Evolutionary conservation across 768 basidiomycete genomes (phyloP), one percentile per base, ranked within the genome.

Genomic region (Leucosporidium yakuticum): DNA sequence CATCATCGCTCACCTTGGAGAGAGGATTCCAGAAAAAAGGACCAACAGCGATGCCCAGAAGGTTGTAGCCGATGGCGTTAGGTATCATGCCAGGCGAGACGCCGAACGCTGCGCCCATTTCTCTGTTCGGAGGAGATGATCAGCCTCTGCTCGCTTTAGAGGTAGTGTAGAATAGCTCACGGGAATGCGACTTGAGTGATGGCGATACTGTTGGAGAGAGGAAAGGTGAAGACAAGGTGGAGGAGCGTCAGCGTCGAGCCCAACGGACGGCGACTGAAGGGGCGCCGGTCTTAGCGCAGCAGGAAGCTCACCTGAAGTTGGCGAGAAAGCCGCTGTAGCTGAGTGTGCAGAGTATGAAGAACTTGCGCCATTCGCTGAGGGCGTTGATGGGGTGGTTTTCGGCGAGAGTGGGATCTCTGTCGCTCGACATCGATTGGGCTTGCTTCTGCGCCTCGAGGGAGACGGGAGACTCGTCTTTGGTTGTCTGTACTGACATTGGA

Each of bases 21-120:
- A 73, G 67, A n/a, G 71, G 74, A 49, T 74, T 74, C 69, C 70
- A 75, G 60, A 75, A 65, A 4, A 75, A 34, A 1, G 74, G 74
- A 1, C 74, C 74, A 31, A 75, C 69, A 9, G 73, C 74, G 32
- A 75, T 53, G 25, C 74, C 74, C n/a, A 75, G 69, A 15, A 75
- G 60, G 32, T 65, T 62, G 60, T 69, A 70, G n/a, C 73, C 68
- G 44, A 74, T 74, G 1, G 74, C 57, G 47, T 74, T 68, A 21
- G 74, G 59, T 39, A 60, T 60, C 34, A 39, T 27, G 25, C 59
- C 59, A 7, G 71, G 62, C 32, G 67, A 51, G 4, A 73, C 69
- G 20, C 61, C 65, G 39, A 69, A 72, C 29, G 69, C 64, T 12
- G 47, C 51, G 27, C 69, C 71, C 59, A 68, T 64, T 2, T 53